These are phyloP conservation scores for Cruciata laevipes DNA, from an alignment of 257 asterid genomes.

Conservation along the genomic window DNA sequence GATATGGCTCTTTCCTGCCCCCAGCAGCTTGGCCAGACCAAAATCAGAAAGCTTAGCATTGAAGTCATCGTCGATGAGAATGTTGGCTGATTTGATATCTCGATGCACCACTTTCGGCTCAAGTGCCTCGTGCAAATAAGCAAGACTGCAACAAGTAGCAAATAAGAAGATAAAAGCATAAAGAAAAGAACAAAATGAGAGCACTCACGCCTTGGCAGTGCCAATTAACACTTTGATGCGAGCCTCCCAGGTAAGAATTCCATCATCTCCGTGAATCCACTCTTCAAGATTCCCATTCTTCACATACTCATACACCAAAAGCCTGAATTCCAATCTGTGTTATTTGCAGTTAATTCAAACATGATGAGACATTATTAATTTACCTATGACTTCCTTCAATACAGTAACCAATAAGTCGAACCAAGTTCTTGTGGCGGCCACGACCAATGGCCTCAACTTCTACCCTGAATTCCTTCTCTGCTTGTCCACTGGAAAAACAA, in stretches of 20 bases:
- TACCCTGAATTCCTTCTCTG: slow-evolving; percentile 90
- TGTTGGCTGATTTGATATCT: slow-evolving; percentile 19
- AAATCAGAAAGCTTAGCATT: slow-evolving; percentile 83
- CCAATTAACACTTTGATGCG: slow-evolving; percentile 87
- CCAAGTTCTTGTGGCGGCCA: slow-evolving; percentile 95
- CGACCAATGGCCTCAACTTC: slow-evolving; percentile 99
- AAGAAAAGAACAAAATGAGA: not conserved
- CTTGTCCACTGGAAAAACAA: slow-evolving; percentile 66
- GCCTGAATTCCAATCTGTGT: slow-evolving; percentile 55
- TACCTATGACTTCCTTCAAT: slow-evolving; percentile 91
- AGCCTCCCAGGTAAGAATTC: slow-evolving; percentile 90
- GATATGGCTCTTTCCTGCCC: slow-evolving; percentile 74
- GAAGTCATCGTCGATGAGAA: slow-evolving; percentile 37
- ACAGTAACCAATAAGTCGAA: slow-evolving; percentile 81
- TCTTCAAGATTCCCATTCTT: slow-evolving; percentile 96
- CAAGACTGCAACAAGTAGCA: slow-evolving; percentile 15
- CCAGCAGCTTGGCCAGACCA: slow-evolving; percentile 83
- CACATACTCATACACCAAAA: slow-evolving; percentile 85
- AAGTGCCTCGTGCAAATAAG: slow-evolving; percentile 21
- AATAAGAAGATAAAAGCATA: not conserved
- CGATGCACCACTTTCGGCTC: slow-evolving; percentile 25
- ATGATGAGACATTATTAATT: not conserved
- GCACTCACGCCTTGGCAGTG: slow-evolving; percentile 83
- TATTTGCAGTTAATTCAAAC: not conserved
- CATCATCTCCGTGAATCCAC: slow-evolving; percentile 89